phyloP scores from a whole-genome alignment of 2,329 filamentous ascomycete genomes.

The Blumeria graminis region DNA sequence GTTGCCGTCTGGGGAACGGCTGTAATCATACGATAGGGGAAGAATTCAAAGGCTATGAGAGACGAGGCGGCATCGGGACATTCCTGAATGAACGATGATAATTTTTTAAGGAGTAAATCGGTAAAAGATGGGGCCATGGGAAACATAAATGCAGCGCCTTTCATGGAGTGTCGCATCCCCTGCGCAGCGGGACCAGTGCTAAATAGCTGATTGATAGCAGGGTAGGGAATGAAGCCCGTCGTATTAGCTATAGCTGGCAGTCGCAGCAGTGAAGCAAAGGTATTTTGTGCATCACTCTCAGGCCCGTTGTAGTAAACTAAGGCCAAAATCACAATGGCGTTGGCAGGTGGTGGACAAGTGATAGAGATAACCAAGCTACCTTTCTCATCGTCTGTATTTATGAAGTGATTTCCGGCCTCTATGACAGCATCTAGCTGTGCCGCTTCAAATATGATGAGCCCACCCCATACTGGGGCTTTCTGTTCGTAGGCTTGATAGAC shows the following conservation, averaged over 20 bases:
- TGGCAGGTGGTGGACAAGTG: not conserved
- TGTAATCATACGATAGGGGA: conserved; percentile 6
- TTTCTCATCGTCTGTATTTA: not conserved
- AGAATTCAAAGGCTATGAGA: conserved; percentile 8
- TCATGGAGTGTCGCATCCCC: conserved; percentile 18
- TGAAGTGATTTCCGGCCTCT: not conserved
- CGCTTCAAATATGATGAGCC: conserved; percentile 5
- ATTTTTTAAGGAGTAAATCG: conserved; percentile 11
- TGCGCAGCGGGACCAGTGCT: conserved; percentile 11
- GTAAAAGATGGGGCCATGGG: conserved; percentile 14
- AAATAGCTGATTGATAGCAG: conserved; percentile 14
- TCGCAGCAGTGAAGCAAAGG: conserved; percentile 13
- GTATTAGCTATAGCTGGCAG: conserved; percentile 12
- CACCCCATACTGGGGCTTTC: conserved; percentile 6
- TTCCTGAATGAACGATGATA: conserved; percentile 11
- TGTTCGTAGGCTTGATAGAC: conserved; percentile 4
- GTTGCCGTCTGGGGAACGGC: conserved; percentile 8
- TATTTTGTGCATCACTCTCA: conserved; percentile 11
- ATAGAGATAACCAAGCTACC: conserved; percentile 1
- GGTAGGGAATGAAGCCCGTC: conserved; percentile 13
- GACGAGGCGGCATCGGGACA: conserved; percentile 7
- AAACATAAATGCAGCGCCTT: conserved; percentile 16
- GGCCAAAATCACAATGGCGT: not conserved
- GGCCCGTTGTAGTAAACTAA: conserved; percentile 17
- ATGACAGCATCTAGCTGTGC: conserved; percentile 2